Evolutionary conservation across 352 stramenopile genomes (phyloP).

Genomic region (Phytophthora chlamydospora): DNA sequence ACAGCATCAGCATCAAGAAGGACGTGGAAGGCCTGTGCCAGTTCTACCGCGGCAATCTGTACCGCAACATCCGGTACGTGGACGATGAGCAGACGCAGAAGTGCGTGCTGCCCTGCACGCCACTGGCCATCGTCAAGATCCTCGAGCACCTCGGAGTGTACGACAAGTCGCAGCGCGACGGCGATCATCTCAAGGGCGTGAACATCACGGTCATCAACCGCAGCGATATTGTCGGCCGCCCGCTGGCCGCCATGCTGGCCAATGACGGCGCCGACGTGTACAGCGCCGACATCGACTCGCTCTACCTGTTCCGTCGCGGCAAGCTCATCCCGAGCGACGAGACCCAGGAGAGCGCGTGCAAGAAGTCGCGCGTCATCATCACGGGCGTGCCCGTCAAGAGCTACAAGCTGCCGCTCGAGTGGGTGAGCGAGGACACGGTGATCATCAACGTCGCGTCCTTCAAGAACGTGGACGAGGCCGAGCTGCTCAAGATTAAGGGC

Average conservation of each 20-base stretch:
- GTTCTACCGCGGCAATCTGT: constrained; percentile 97
- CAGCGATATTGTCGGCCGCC: constrained; percentile 96
- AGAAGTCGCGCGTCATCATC: constrained; percentile 93
- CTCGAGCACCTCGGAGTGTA: constrained; percentile 92
- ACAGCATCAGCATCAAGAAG: constrained; percentile 96
- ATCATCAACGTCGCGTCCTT: constrained; percentile 97
- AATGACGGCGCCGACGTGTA: constrained; percentile 96
- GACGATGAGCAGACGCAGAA: constrained; percentile 92
- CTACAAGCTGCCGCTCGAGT: constrained; percentile 94
- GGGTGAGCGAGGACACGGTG: constrained; percentile 91
- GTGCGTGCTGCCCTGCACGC: constrained; percentile 97
- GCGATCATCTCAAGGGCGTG: constrained; percentile 78
- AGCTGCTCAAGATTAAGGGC: constrained; percentile 89
- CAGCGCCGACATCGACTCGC: constrained; percentile 95
- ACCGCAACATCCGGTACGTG: constrained; percentile 97
- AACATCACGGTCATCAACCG: constrained; percentile 97
- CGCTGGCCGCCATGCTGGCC: constrained; percentile 95
- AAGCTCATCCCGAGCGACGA: constrained; percentile 88
- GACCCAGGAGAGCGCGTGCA: constrained; percentile 88
- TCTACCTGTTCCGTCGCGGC: constrained; percentile 94
- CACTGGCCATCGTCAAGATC: constrained; percentile 95
- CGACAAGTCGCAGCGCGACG: constrained; percentile 64
- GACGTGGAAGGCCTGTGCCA: constrained; percentile 97
- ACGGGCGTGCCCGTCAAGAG: constrained; percentile 93
- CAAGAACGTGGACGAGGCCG: constrained; percentile 95